Evolutionary conservation across 2,329 filamentous ascomycete species (phyloP).

Genomic region (Colletotrichum spaethianum): DNA sequence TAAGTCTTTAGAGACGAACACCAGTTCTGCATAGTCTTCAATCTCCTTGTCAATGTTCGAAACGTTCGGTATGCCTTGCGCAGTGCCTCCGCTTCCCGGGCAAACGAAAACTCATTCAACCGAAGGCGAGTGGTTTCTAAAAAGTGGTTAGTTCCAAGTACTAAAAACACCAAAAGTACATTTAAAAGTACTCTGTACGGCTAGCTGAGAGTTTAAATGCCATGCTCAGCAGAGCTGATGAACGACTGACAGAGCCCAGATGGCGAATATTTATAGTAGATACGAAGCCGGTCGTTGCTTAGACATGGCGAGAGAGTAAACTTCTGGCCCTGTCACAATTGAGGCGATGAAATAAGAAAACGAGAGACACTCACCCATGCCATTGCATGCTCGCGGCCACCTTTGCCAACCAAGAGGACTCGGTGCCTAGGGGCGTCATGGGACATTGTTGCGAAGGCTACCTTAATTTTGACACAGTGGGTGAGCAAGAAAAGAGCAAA

Average conservation of each 20-base stretch:
- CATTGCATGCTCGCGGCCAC: neutral
- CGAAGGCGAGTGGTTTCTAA: slow-evolving; percentile 55
- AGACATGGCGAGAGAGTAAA: neutral
- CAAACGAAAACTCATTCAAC: slow-evolving; percentile 82
- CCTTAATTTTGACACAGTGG: no score
- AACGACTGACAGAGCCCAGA: no score
- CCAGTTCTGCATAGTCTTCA: slow-evolving; percentile 80
- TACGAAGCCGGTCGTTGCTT: neutral
- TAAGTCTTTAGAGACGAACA: slow-evolving; percentile 80
- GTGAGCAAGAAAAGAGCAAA: no score
- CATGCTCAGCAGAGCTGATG: no score
- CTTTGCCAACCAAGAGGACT: neutral
- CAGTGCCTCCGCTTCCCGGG: slow-evolving; percentile 91
- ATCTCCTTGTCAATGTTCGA: slow-evolving; percentile 81
- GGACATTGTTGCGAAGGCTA: no score
- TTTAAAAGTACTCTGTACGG: no score
- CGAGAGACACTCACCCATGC: neutral
- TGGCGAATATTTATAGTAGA: no score
- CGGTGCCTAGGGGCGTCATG: neutral
- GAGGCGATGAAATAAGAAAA: neutral
- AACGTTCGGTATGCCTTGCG: slow-evolving; percentile 70
- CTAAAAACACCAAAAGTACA: no score
- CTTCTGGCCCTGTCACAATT: neutral
- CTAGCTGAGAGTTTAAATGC: no score
- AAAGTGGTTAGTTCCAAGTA: neutral